phyloP scores from a whole-genome alignment of 2,329 filamentous ascomycete genomes.

The Cladosporium sp. region DNA sequence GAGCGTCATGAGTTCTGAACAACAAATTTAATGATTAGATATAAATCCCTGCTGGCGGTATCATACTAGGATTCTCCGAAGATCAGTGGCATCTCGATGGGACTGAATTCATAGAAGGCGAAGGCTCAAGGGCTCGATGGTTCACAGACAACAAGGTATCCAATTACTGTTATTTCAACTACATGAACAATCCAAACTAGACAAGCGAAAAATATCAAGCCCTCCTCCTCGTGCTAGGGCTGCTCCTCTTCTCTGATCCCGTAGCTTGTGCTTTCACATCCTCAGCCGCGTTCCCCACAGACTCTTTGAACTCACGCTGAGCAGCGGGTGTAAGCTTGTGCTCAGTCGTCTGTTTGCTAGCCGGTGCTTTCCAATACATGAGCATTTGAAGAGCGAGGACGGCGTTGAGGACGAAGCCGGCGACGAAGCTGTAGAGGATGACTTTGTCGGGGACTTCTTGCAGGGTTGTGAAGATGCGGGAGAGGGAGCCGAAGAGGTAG shows the following conservation, averaged over 20 bases:
- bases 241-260: constrained; percentile 44
- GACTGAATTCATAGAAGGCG: too few species aligned
- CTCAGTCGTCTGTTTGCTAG: constrained; percentile 33
- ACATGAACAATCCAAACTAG: too few species aligned
- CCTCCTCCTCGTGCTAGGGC: constrained; percentile 53
- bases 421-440: constrained; percentile 91
- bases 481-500: constrained; percentile 87
- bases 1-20: neutral
- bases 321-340: constrained; percentile 38
- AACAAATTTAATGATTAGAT: too few species aligned
- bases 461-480: constrained; percentile 94
- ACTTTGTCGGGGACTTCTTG: constrained; percentile 96
- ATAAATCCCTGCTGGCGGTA: too few species aligned
- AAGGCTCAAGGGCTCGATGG: too few species aligned
- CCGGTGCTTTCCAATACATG: constrained; percentile 82
- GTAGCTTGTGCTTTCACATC: constrained; percentile 29
- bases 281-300: constrained; percentile 18
- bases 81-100: too few species aligned
- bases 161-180: too few species aligned
- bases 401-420: constrained; percentile 83
- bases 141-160: too few species aligned
- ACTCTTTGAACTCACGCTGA: constrained; percentile 31
- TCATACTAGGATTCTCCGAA: neutral
- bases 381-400: constrained; percentile 86
- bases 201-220: constrained; percentile 33